Conservation (phyloP, 176 grass and related monocot species). For the Carex myosuroides region DNA sequence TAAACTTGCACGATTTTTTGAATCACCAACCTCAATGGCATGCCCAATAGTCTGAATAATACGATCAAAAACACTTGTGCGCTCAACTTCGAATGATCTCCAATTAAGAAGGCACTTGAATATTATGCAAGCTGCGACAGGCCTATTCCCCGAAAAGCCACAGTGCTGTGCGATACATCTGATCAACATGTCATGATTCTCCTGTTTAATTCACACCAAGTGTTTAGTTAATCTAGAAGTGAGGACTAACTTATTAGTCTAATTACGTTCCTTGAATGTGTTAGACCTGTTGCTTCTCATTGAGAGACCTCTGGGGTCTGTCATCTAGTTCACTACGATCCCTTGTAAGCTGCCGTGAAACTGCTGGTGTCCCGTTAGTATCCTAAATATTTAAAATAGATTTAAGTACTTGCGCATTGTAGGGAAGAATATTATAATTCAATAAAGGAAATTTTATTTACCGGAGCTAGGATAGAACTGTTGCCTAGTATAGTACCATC, state of each 20-base stretch:
- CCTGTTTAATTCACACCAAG: slow-evolving; percentile 33
- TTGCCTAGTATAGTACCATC: slow-evolving; percentile 43
- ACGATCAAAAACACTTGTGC: slow-evolving; percentile 99
- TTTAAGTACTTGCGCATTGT: not conserved
- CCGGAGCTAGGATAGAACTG: slow-evolving; percentile 46
- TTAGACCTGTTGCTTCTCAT: slow-evolving; percentile 88
- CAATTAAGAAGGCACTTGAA: slow-evolving; percentile 99
- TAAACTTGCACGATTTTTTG: not conserved
- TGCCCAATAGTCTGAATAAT: slow-evolving; percentile 99
- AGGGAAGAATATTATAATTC: not conserved
- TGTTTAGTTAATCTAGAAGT: slow-evolving; percentile 1
- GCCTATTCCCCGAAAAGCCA: slow-evolving; percentile 71
- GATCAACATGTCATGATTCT: slow-evolving; percentile 97
- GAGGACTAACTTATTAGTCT: not conserved
- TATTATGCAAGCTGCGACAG: slow-evolving; percentile 89
- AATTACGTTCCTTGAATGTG: not conserved
- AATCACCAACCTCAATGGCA: slow-evolving; percentile 86
- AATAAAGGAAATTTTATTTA: slow-evolving; percentile 33
- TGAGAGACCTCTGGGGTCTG: slow-evolving; percentile 90
- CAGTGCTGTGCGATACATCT: slow-evolving; percentile 91
- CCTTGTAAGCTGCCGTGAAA: slow-evolving; percentile 37
- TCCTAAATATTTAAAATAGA: slow-evolving; percentile 42
- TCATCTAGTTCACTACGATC: slow-evolving; percentile 80
- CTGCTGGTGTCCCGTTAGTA: slow-evolving; percentile 35
- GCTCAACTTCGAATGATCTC: slow-evolving; percentile 99